Conservation (phyloP, 768 basidiomycete genomes). For the Pulveroboletus sp. region DNA sequence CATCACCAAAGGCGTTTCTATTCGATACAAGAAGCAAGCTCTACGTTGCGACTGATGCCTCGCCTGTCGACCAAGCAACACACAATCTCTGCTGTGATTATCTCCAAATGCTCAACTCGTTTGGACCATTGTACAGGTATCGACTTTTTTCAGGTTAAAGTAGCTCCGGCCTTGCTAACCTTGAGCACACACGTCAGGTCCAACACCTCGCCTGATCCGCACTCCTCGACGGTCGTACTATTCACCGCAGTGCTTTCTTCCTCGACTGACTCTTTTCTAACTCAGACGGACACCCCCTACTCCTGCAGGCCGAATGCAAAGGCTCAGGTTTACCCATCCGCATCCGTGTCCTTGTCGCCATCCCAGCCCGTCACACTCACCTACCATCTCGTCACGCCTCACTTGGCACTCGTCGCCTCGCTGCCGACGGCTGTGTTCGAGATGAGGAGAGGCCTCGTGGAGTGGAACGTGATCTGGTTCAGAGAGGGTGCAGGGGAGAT, state of each 20-base stretch:
- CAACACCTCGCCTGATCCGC: constrained; percentile 6
- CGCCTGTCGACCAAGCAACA: constrained; percentile 84
- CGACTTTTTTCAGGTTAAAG: constrained; percentile 1
- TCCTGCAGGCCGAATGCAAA: constrained; percentile 25
- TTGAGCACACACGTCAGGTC: constrained; percentile 13
- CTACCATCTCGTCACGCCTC: constrained; percentile 75
- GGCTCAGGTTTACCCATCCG: constrained; percentile 63
- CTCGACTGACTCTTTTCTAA: neutral
- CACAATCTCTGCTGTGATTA: constrained; percentile 91
- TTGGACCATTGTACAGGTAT: constrained; percentile 83
- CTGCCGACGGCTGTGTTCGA: constrained; percentile 72
- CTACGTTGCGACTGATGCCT: constrained; percentile 91
- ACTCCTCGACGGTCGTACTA: constrained; percentile 11
- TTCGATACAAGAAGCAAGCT: constrained; percentile 83
- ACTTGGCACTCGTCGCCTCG: constrained; percentile 65
- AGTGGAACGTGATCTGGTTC: constrained; percentile 86
- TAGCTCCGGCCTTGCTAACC: constrained; percentile 1
- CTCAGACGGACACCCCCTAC: constrained; percentile 4
- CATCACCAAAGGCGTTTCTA: constrained; percentile 89
- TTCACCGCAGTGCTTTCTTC: neutral
- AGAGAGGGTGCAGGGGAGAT: constrained; percentile 81
- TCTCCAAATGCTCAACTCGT: constrained; percentile 79
- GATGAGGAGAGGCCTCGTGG: constrained; percentile 66
- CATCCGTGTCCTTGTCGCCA: constrained; percentile 57
- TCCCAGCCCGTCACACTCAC: constrained; percentile 67